Evolutionary conservation across 495 filamentous ascomycete species (phyloP).

Genomic region (Clohesyomyces aquaticus): DNA sequence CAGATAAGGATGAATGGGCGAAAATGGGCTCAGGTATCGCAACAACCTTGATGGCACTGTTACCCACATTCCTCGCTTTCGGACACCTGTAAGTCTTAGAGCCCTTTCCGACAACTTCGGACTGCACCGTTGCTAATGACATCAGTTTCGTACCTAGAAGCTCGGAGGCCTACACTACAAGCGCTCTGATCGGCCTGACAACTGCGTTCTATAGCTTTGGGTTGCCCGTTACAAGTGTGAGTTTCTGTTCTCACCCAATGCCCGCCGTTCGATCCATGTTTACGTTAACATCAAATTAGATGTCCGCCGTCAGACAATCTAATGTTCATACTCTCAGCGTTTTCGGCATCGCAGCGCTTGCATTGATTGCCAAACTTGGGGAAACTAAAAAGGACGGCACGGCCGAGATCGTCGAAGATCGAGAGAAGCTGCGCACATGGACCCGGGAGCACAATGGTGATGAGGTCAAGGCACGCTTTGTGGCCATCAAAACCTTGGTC

Average conservation of each 20-base stretch:
- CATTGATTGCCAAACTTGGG: constrained; percentile 11
- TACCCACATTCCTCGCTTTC: constrained; percentile 39
- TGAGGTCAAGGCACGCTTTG: constrained; percentile 13
- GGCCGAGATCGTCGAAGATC: neutral
- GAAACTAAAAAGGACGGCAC: constrained; percentile 3
- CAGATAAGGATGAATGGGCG: constrained; percentile 22
- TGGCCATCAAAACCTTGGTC: constrained; percentile 2
- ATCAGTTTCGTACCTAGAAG: constrained; percentile 32
- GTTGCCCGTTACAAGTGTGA: constrained; percentile 34
- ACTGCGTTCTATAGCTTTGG: constrained; percentile 34
- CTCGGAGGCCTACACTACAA: constrained; percentile 37
- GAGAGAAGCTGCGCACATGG: neutral
- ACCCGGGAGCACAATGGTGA: neutral
- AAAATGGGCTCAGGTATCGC: constrained; percentile 29
- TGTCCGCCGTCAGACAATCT: constrained; percentile 10
- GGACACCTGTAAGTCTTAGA: constrained; percentile 24
- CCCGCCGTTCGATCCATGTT: neutral
- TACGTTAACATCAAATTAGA: neutral
- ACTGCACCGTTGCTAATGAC: neutral
- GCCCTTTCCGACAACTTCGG: neutral
- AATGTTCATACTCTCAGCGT: constrained; percentile 10
- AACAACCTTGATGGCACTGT: constrained; percentile 35
- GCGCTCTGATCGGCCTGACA: constrained; percentile 22
- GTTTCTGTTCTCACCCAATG: neutral
- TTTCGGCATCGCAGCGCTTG: constrained; percentile 20